Conservation (phyloP, 768 basidiomycete species). For the Scleroderma bovista region DNA sequence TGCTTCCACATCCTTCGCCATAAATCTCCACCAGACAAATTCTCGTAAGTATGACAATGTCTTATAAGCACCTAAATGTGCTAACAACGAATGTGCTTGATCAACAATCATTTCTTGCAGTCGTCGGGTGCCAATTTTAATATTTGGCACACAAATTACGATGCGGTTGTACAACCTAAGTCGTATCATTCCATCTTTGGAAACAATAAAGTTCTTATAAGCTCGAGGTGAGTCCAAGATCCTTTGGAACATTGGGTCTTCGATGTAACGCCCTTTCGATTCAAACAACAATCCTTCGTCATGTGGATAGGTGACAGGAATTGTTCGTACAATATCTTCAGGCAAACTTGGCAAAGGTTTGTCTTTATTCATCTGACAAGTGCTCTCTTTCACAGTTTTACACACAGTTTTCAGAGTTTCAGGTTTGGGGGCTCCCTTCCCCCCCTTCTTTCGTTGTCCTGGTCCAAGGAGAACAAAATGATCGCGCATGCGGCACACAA, state of each 20-base stretch:
- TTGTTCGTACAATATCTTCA: too few species aligned
- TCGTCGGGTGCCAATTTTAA: too few species aligned
- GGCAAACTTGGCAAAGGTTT: too few species aligned
- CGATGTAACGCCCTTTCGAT: neutral
- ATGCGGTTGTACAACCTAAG: too few species aligned
- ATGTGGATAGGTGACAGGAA: neutral
- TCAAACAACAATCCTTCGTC: neutral
- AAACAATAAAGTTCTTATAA: neutral
- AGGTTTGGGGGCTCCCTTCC: too few species aligned
- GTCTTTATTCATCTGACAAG: too few species aligned
- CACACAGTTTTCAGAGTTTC: too few species aligned
- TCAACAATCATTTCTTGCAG: neutral
- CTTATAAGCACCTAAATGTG: constrained; percentile 10
- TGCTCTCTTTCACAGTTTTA: too few species aligned
- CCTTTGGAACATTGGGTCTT: neutral
- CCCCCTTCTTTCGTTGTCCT: constrained; percentile 13
- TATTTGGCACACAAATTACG: too few species aligned
- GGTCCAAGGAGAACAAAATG: constrained; percentile 13
- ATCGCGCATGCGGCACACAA: constrained; percentile 3
- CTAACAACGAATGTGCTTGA: neutral
- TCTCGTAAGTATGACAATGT: constrained; percentile 4
- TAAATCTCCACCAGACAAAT: constrained; percentile 20
- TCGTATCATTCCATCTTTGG: neutral
- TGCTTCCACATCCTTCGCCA: constrained; percentile 7
- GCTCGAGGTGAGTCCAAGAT: too few species aligned